phyloP scores from a whole-genome alignment of 1,284 basidiomycete species.

The Leucoagaricus sp. region DNA sequence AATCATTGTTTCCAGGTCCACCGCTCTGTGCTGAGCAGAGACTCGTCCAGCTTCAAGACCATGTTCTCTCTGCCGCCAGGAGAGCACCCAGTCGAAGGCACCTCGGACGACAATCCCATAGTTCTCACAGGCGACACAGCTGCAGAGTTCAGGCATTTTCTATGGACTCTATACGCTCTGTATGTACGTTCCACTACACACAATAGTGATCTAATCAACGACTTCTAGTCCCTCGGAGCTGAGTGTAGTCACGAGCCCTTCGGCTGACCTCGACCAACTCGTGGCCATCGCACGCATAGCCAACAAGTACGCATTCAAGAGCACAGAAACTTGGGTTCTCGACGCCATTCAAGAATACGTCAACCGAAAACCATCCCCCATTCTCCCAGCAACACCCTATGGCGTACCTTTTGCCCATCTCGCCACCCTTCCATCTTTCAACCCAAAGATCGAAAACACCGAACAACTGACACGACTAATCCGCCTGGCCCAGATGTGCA shows the following conservation, averaged over 20 bases:
- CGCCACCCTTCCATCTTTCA: conserved; percentile 6
- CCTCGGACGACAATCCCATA: conserved; percentile 63
- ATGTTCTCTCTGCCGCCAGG: conserved; percentile 68
- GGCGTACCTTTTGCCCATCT: neutral
- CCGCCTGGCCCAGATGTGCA: conserved; percentile 63
- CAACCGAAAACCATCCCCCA: conserved; percentile 55
- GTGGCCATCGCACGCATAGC: conserved; percentile 63
- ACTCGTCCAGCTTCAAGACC: conserved; percentile 59
- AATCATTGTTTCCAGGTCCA: conserved; percentile 51
- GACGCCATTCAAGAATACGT: conserved; percentile 66
- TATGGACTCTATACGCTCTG: conserved; percentile 62
- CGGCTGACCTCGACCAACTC: conserved; percentile 52
- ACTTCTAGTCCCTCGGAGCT: conserved; percentile 58
- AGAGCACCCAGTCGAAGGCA: conserved; percentile 48
- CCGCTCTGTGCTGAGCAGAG: conserved; percentile 58
- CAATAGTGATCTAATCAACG: conserved; percentile 1
- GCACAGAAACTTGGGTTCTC: conserved; percentile 66
- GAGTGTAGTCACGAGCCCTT: conserved; percentile 41
- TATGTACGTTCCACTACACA: conserved; percentile 17
- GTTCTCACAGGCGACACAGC: conserved; percentile 56
- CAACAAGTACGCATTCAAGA: conserved; percentile 71
- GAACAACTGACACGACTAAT: conserved; percentile 57
- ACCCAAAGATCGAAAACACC: conserved; percentile 35
- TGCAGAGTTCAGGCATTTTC: conserved; percentile 63
- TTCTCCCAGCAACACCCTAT: conserved; percentile 35